Base-by-base conservation (phyloP, 2,329 filamentous ascomycete species). In the Dothiorella sarmentorum region DNA sequence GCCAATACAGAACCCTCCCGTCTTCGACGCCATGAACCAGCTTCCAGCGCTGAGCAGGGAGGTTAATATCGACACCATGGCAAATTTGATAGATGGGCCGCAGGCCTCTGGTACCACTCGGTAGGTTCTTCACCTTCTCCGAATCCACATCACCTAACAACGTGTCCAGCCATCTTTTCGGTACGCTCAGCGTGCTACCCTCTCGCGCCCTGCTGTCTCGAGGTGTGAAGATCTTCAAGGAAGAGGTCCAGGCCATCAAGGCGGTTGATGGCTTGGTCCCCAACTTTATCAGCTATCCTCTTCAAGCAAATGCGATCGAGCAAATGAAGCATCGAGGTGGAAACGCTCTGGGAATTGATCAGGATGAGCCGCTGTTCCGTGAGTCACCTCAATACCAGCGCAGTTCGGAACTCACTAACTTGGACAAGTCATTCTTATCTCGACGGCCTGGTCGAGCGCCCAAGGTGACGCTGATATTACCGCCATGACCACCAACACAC, bases 31-130 rank as follows among this genome's bases (percentile, higher is more conserved):
- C 29, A 65, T 68, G 17, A 63, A 67, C 17, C 61, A 63, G 5
- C 63, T 66, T 1, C 65, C 65, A 31, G 10, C 45, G 7, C 60
- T 63, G 22, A 64, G 62, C 2, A 63, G 67, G 26, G 59, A 58
- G 9, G 66, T 62, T 2, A 58, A 61, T 4, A 49, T 68, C 18
- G 62, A 60, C 7, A 66, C 66, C 31, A 68, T 68, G 64, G 66
- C 67, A 3, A 55, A 60, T 15, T 60, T 67, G 43, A 1, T 63
- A 61, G 1, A 61, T 59, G 5, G 63, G 63, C 9, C 27, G 64
- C 3, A 59, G 55, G 3, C 60, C 18, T 35, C 22, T 2, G 29
- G 29, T 5, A 17, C 22, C 22, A 38, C 24, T 15, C 31, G 33
- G 49, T 7, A 66, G 33, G 35, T 33, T 9, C 45, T 18, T 56